Conservation (phyloP, 2,329 filamentous ascomycete species). For the Trichoderma harzianum region DNA sequence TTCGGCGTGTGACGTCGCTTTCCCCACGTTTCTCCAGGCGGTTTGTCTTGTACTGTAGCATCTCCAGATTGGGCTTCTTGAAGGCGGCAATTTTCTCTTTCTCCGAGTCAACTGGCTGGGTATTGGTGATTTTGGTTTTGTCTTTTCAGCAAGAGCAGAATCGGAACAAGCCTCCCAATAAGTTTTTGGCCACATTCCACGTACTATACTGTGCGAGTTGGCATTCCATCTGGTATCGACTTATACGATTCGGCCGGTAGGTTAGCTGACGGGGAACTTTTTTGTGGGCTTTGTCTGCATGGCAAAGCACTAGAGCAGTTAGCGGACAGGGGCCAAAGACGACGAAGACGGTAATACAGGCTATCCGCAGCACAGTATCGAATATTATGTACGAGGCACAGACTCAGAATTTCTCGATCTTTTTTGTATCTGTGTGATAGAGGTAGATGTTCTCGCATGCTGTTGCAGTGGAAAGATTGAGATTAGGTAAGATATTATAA, state of each 20-base stretch:
- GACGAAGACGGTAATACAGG: neutral
- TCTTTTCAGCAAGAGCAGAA: neutral
- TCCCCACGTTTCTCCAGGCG: constrained; percentile 15
- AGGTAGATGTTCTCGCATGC: neutral
- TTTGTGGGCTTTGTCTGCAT: neutral
- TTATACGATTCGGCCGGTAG: neutral
- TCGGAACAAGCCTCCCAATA: neutral
- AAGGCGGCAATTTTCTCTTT: neutral
- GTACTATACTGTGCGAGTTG: neutral
- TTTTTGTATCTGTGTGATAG: neutral
- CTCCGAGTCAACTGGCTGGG: neutral
- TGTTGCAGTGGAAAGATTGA: no score
- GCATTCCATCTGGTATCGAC: neutral
- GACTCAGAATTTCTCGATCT: neutral
- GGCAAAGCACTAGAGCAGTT: neutral
- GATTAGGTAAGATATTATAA: neutral
- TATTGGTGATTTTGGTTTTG: neutral
- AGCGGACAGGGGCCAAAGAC: constrained; percentile 1
- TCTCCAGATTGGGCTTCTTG: neutral
- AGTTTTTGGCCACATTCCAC: neutral
- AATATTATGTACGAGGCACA: neutral
- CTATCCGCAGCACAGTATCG: neutral
- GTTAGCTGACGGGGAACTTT: neutral
- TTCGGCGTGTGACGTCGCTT: constrained; percentile 18
- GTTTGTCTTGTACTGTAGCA: neutral